These are phyloP conservation scores for Myriosclerotinia scirpicola DNA, from an alignment of 2,329 filamentous ascomycete species.

Conservation along the genomic window DNA sequence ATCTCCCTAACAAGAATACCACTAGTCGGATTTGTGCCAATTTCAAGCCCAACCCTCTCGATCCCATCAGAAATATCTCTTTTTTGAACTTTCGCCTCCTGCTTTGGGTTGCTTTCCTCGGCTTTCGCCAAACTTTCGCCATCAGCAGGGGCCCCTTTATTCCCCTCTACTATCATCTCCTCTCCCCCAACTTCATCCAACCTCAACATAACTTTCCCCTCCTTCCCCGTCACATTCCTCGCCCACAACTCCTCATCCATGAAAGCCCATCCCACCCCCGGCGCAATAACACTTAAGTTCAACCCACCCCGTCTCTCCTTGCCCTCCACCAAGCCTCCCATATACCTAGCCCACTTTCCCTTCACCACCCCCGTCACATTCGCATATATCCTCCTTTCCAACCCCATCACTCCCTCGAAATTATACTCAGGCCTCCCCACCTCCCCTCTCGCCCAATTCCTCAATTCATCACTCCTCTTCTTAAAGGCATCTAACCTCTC, in stretches of 20 bases:
- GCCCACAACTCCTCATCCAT: constrained; percentile 59
- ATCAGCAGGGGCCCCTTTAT: constrained; percentile 23
- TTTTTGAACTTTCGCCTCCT: not conserved
- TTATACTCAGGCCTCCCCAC: constrained; percentile 10
- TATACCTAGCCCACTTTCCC: constrained; percentile 38
- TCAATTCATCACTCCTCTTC: constrained; percentile 62
- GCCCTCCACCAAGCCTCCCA: constrained; percentile 30
- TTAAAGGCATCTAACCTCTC: constrained; percentile 66
- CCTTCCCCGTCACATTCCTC: constrained; percentile 74
- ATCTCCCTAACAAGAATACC: constrained; percentile 60
- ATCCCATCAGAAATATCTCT: constrained; percentile 17
- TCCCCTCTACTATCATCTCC: constrained; percentile 23
- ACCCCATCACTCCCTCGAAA: constrained; percentile 18
- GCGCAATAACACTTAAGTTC: constrained; percentile 65
- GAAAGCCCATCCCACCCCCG: constrained; percentile 63
- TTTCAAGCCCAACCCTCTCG: constrained; percentile 1
- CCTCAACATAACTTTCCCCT: constrained; percentile 68
- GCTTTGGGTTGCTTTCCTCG: not conserved
- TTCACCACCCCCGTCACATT: constrained; percentile 41
- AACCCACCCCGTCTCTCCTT: constrained; percentile 44
- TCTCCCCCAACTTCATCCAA: constrained; percentile 52
- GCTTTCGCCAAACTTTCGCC: not conserved
- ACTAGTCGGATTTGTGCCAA: constrained; percentile 37
- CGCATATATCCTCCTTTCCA: constrained; percentile 36
- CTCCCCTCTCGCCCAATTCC: constrained; percentile 50